phyloP scores from a whole-genome alignment of 1,284 basidiomycete genomes.

The Puccinia coronata region DNA sequence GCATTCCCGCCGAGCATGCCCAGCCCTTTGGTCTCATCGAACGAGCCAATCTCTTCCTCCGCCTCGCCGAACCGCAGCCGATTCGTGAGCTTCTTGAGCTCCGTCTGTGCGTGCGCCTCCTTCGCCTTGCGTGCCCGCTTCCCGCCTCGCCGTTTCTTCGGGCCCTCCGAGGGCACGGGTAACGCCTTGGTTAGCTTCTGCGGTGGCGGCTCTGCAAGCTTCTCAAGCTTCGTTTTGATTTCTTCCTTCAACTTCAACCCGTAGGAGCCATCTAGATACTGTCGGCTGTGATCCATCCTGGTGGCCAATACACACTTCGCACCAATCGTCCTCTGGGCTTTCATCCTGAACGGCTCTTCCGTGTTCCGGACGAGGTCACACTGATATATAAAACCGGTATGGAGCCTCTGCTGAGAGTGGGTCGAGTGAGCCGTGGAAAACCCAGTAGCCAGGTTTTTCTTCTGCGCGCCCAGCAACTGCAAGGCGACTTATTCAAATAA shows the following conservation, averaged over 20 bases:
- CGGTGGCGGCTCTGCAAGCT: constrained; percentile 89
- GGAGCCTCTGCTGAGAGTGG: constrained; percentile 69
- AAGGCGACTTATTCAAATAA: neutral
- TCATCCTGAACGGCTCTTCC: constrained; percentile 86
- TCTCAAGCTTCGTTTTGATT: constrained; percentile 85
- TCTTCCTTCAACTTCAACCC: constrained; percentile 79
- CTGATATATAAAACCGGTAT: constrained; percentile 95
- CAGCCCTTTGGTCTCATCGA: constrained; percentile 92
- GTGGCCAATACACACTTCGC: constrained; percentile 89
- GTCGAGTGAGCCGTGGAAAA: constrained; percentile 67
- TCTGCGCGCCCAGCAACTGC: constrained; percentile 88
- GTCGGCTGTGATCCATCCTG: constrained; percentile 84
- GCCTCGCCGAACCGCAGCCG: constrained; percentile 93
- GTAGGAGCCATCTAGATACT: constrained; percentile 67
- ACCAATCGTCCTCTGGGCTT: constrained; percentile 86
- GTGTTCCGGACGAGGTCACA: constrained; percentile 81
- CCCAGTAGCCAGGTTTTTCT: constrained; percentile 76
- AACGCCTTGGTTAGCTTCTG: constrained; percentile 90
- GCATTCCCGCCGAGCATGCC: constrained; percentile 84
- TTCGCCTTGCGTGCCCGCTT: constrained; percentile 95
- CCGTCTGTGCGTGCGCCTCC: constrained; percentile 94
- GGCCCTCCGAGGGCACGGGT: constrained; percentile 93
- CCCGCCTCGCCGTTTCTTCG: constrained; percentile 84
- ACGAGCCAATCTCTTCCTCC: constrained; percentile 92
- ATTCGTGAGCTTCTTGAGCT: constrained; percentile 94